Evolutionary conservation across 2,329 filamentous ascomycete genomes (phyloP), one percentile per base, ranked within the genome.

Genomic region (Aspergillus phoenicis): DNA sequence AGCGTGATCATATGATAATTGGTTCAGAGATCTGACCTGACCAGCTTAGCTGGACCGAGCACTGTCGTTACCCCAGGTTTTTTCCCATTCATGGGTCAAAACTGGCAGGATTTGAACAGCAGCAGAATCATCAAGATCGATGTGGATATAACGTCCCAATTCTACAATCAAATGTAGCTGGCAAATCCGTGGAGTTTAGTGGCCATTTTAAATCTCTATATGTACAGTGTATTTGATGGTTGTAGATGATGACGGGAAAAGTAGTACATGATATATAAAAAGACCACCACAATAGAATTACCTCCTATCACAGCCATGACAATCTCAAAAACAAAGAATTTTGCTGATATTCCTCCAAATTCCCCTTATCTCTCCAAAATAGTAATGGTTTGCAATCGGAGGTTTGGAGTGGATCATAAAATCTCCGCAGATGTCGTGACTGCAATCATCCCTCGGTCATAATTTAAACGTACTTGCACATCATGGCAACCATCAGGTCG

Each of bases 401-500:
- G 17, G 3, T 17, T 26, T 8, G 43, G 24, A 26, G 33, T 28
- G 20, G 24, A 53, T 36, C 45, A 56, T n/a, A 58, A 47, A 53
- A 59, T 11, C 45, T 36, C 28, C 39, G 30, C 33, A 36, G 33
- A 24, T 58, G 28, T 48, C 38, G 26, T 60, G 39, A 51, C 36
- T 54, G 49, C 24, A 26, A 52, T 57, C n/a, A 36, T 41, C 38
- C 26, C 36, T 52, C 26, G 36, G 41, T 43, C 60, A 58, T 69
- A 62, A 64, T 70, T 77, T 77, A 77, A 66, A 91, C 88, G 84
- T 90, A 91, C 86, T 93, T 93, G 89, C 89, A 90, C 90, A 93
- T 93, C 85, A 93, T 91, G 84, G 90, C 90, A 91, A 93, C 87
- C 90, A 93, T 93, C 78, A 91, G 88, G 78, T 91, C 89, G 89